Conservation (phyloP, 306 rosid species). For the Quercus suber region DNA sequence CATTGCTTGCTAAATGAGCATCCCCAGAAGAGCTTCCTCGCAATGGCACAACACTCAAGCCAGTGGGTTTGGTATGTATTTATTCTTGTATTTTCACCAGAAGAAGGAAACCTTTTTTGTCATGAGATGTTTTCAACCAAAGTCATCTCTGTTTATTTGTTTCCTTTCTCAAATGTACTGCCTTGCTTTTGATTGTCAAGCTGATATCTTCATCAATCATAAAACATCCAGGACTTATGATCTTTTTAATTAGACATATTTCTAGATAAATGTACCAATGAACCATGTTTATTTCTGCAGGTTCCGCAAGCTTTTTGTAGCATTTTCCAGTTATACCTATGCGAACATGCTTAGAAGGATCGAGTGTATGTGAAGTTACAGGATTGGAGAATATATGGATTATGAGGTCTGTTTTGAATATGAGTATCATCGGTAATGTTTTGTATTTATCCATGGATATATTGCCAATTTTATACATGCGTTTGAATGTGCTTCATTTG, state of each 20-base stretch:
- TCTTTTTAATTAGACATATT: not conserved
- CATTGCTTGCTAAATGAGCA: slow-evolving; percentile 67
- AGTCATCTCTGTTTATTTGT: not conserved
- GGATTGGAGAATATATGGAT: not conserved
- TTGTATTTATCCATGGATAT: not conserved
- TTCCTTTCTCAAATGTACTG: not conserved
- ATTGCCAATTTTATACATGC: not conserved
- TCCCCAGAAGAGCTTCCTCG: slow-evolving; percentile 56
- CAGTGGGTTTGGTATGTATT: slow-evolving; percentile 84
- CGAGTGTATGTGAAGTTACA: slow-evolving; percentile 14
- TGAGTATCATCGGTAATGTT: not conserved
- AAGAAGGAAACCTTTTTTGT: not conserved
- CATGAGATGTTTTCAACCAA: not conserved
- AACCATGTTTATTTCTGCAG: slow-evolving; percentile 37
- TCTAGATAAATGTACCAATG: not conserved
- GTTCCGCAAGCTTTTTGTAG: slow-evolving; percentile 84
- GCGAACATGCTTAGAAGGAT: slow-evolving; percentile 68
- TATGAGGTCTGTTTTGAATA: not conserved
- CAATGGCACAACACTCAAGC: slow-evolving; percentile 89
- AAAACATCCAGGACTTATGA: not conserved
- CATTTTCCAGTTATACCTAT: slow-evolving; percentile 81
- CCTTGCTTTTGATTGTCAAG: slow-evolving; percentile 12
- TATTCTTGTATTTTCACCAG: slow-evolving; percentile 11
- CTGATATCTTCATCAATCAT: not conserved
- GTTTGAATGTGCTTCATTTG: not conserved